Conservation (phyloP, 2,329 filamentous ascomycete genomes). For the Curvularia spicifera region DNA sequence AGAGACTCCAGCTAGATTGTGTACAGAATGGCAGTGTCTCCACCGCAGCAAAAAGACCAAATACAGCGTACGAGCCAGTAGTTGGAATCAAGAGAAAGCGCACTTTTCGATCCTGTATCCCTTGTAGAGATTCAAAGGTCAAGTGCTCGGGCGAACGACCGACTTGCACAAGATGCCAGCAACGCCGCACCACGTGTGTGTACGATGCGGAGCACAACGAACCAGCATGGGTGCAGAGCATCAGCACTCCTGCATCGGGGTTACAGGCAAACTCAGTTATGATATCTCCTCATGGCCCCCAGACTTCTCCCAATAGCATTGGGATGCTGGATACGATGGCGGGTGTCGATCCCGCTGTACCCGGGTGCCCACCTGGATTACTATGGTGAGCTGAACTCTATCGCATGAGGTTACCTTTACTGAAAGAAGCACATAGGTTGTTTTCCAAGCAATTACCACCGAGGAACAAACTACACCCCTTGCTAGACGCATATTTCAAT, state of each 20-base stretch:
- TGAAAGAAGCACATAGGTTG: slow-evolving; percentile 23
- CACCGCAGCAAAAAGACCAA: slow-evolving; percentile 24
- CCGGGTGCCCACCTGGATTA: slow-evolving; percentile 32
- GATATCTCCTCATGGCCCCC: slow-evolving; percentile 24
- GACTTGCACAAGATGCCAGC: slow-evolving; percentile 37
- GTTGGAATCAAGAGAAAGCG: slow-evolving; percentile 42
- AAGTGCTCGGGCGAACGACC: slow-evolving; percentile 44
- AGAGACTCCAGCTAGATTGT: slow-evolving; percentile 37
- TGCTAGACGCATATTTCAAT: slow-evolving; percentile 43
- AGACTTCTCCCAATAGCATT: slow-evolving; percentile 20
- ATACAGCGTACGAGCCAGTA: slow-evolving; percentile 25
- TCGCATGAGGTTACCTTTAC: not conserved
- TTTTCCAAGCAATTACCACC: slow-evolving; percentile 34
- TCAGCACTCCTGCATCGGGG: slow-evolving; percentile 24
- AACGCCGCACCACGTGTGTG: slow-evolving; percentile 32
- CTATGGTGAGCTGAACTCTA: slow-evolving; percentile 25
- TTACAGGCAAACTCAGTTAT: slow-evolving; percentile 18
- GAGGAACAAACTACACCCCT: slow-evolving; percentile 30
- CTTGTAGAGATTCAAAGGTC: slow-evolving; percentile 42
- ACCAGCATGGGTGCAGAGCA: slow-evolving; percentile 42
- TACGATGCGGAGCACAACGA: slow-evolving; percentile 41
- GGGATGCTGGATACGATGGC: slow-evolving; percentile 11
- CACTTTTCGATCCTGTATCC: slow-evolving; percentile 41
- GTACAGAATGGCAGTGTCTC: slow-evolving; percentile 33
- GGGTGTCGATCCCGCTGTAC: slow-evolving; percentile 12